phyloP scores from a whole-genome alignment of 345 rosid species.

The Brassica carinata region DNA sequence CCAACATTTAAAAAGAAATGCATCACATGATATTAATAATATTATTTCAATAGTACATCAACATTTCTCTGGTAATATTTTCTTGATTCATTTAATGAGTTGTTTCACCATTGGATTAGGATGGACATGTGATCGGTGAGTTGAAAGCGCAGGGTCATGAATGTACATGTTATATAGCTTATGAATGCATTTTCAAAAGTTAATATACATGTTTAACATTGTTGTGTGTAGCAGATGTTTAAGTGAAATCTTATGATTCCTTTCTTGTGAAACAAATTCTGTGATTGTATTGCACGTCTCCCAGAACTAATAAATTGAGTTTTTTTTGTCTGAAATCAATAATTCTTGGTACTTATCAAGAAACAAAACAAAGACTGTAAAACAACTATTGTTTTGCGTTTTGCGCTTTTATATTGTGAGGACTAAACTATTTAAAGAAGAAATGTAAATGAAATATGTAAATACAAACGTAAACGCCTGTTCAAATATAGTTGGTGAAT shows the following conservation, averaged over 20 bases:
- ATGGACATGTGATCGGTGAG: slow-evolving; percentile 29
- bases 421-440: background rate
- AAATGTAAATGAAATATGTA: background rate
- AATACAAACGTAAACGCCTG: background rate
- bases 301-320: background rate
- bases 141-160: slow-evolving; percentile 2
- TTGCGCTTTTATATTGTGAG: too few relatives aligned
- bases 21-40: background rate
- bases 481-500: background rate
- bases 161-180: background rate
- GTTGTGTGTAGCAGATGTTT: background rate
- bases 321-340: background rate
- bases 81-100: background rate
- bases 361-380: background rate
- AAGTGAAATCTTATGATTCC: background rate
- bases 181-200: background rate
- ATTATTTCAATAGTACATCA: background rate
- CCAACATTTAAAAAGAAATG: background rate
- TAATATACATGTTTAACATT: background rate
- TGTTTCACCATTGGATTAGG: slow-evolving; percentile 5
- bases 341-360: background rate
- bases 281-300: background rate
- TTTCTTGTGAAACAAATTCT: background rate
- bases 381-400: background rate
- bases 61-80: background rate